These are phyloP conservation scores for Clarireedia paspali DNA, from an alignment of 2,329 filamentous ascomycete genomes.

Conservation along the genomic window DNA sequence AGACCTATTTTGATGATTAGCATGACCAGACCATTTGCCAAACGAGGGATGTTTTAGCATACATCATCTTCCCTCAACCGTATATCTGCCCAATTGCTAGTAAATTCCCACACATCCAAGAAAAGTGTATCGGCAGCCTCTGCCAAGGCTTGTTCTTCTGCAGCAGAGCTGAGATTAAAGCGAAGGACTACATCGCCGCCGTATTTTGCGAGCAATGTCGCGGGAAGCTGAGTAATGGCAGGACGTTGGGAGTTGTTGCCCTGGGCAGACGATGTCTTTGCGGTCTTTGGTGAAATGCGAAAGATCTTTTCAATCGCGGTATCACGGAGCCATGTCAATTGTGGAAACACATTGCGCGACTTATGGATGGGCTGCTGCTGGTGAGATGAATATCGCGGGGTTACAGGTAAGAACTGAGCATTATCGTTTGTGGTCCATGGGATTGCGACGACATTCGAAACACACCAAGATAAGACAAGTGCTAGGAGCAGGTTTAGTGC, in stretches of 20 bases:
- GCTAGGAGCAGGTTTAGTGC: slow-evolving; percentile 8
- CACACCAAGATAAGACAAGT: slow-evolving; percentile 11
- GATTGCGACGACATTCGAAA: slow-evolving; percentile 15
- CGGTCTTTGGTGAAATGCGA: slow-evolving; percentile 30
- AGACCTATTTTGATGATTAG: slow-evolving; percentile 37
- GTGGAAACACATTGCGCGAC: slow-evolving; percentile 34
- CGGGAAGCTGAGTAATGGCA: slow-evolving; percentile 28
- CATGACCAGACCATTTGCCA: not conserved
- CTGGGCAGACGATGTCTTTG: slow-evolving; percentile 16
- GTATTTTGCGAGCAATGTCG: slow-evolving; percentile 44
- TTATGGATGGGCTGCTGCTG: slow-evolving; percentile 7
- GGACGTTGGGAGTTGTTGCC: slow-evolving; percentile 9
- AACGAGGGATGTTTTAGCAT: slow-evolving; percentile 23
- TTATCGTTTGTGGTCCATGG: slow-evolving; percentile 15
- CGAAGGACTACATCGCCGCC: slow-evolving; percentile 79
- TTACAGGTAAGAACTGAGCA: slow-evolving; percentile 10
- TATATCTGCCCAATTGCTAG: slow-evolving; percentile 76
- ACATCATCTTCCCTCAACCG: slow-evolving; percentile 69
- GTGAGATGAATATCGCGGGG: slow-evolving; percentile 7
- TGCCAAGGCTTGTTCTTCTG: slow-evolving; percentile 64
- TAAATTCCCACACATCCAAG: slow-evolving; percentile 86
- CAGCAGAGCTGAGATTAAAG: slow-evolving; percentile 66
- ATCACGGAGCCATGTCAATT: slow-evolving; percentile 44
- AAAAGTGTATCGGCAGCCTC: slow-evolving; percentile 68
- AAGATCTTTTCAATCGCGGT: slow-evolving; percentile 43